Evolutionary conservation across 768 basidiomycete species (phyloP).

Genomic region (Hydnum rufescens): DNA sequence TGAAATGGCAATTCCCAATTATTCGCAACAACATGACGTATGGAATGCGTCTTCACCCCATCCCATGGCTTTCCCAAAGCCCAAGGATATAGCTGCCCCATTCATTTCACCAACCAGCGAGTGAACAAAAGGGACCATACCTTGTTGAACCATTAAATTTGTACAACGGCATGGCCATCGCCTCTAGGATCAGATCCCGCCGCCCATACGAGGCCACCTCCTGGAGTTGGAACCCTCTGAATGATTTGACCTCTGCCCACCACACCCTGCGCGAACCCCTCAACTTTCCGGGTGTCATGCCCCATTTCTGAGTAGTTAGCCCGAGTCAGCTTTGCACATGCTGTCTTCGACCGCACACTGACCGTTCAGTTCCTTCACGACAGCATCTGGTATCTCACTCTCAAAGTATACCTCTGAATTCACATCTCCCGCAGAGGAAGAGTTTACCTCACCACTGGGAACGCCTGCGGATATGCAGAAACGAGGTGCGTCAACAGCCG

Average conservation of each 20-base stretch:
- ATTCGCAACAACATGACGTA: no score
- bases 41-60: no score
- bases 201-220: conserved; percentile 55
- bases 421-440: conserved; percentile 37
- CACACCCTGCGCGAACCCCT: conserved; percentile 50
- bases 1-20: no score
- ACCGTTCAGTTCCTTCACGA: conserved; percentile 51
- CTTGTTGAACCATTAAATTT: no score
- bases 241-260: conserved; percentile 86
- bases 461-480: conserved; percentile 86
- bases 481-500: conserved; percentile 82
- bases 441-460: conserved; percentile 34
- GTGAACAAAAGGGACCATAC: no score
- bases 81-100: no score
- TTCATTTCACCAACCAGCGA: no score
- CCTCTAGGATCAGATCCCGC: conserved; percentile 80
- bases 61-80: no score
- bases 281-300: conserved; percentile 50
- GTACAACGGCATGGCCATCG: conserved; percentile 73
- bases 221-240: conserved; percentile 27
- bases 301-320: conserved; percentile 50
- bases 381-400: conserved; percentile 48
- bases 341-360: not conserved
- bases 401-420: conserved; percentile 83
- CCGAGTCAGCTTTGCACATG: conserved; percentile 1